These are phyloP conservation scores for Cokeromyces recurvatus DNA, from an alignment of 371 early-diverging fungal genomes.

Conservation along the genomic window DNA sequence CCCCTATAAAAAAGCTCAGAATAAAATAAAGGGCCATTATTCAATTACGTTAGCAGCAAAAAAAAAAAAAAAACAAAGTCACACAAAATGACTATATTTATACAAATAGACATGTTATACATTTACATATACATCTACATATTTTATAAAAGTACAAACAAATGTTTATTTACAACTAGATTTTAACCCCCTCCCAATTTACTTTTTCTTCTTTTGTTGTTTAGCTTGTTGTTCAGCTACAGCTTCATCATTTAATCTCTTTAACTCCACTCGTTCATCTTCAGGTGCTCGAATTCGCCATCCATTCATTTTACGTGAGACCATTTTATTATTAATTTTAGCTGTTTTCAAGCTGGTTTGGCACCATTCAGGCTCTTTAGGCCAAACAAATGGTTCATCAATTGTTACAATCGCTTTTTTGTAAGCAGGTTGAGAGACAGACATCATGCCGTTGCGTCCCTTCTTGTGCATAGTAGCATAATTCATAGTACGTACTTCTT, in stretches of 20 bases:
- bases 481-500: conserved; percentile 91
- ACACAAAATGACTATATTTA: too few relatives aligned
- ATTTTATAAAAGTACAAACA: too few relatives aligned
- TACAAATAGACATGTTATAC: too few relatives aligned
- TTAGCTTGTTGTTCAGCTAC: conserved; percentile 3
- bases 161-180: too few relatives aligned
- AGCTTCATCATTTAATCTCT: conserved; percentile 19
- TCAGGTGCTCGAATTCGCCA: conserved; percentile 61
- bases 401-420: conserved; percentile 94
- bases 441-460: conserved; percentile 44
- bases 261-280: conserved; percentile 27
- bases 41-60: too few relatives aligned
- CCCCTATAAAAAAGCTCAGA: too few relatives aligned
- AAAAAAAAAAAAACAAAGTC: too few relatives aligned
- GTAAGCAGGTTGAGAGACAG: conserved; percentile 50
- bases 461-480: conserved; percentile 55
- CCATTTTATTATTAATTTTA: conserved; percentile 53
- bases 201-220: too few relatives aligned
- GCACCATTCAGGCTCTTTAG: conserved; percentile 57
- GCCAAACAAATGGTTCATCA: conserved; percentile 76
- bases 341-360: conserved; percentile 36
- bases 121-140: too few relatives aligned
- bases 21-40: too few relatives aligned
- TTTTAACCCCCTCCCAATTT: too few relatives aligned
- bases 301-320: conserved; percentile 67